Evolutionary conservation across 1,284 basidiomycete genomes (phyloP), one percentile per base, ranked within the genome.

Genomic region (Rhodotorula mucilaginosa): DNA sequence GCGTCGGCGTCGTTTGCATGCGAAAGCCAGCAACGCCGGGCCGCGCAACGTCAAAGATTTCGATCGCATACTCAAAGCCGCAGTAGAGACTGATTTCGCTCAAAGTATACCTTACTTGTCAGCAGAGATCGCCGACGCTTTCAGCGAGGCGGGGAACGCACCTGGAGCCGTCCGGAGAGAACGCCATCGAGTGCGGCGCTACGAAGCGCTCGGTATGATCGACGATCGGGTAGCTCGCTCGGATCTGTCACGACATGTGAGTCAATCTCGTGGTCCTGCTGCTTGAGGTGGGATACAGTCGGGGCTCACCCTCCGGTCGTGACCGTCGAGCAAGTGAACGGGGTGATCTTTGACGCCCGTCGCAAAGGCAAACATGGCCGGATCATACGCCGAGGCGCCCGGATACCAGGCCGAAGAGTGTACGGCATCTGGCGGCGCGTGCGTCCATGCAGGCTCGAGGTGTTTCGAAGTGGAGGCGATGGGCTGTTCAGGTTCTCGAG

Each of bases 201-300:
- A 96, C 84, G 71, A 92, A 88, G 48, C 93, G 86, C 81, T 97
- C 94, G 23, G 89, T 84, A 77, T 97, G 93, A 80, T 97, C 93
- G 23, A 97, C 86, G 54, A 97, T 95, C 54, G 85, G 86, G 80
- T 97, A 97, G 1, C 91, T 92, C 0, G 93, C 93, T n/a, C 93
- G 86, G 19, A 91, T 84, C 91, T 93, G 70, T 15, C 19, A 31
- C 21, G 4, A 19, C 3, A 26, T 52, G 7, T 23, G 52, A 13
- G 23, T 21, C 21, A 54, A 10, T 23, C n/a, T 6, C 6, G 7
- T 44, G 39, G 39, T 44, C 39, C 16, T 19, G 29, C 6, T n/a
- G 13, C 21, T 26, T 16, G 21, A 49, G 34, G 61, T 26, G 31
- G 58, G 26, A 49, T n/a, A 44, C 13, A 8, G 5, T 26, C 52